These are phyloP conservation scores for Claviceps sp. DNA, from an alignment of 2,329 filamentous ascomycete species.

Conservation along the genomic window DNA sequence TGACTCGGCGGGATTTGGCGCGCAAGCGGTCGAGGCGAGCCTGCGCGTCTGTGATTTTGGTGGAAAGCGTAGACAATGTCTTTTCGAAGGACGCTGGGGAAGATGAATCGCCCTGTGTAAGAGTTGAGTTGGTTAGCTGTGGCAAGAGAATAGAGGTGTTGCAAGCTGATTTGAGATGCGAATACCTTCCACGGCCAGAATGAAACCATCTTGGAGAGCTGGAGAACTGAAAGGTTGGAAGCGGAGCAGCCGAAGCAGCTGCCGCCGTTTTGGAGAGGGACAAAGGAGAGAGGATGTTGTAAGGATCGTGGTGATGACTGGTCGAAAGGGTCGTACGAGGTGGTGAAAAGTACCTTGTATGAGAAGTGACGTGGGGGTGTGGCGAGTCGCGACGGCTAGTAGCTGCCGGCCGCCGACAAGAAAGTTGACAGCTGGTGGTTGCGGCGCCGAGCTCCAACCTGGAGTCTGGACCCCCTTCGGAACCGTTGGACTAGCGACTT, in stretches of 20 bases:
- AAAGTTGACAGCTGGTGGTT: neutral
- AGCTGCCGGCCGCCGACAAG: neutral
- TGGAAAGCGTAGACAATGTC: slow-evolving; percentile 65
- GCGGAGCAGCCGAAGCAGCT: neutral
- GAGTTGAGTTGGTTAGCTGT: slow-evolving; percentile 7
- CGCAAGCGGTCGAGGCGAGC: slow-evolving; percentile 61
- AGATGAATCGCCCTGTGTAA: slow-evolving; percentile 53
- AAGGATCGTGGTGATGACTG: neutral
- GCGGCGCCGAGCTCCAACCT: neutral
- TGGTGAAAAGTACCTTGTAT: neutral
- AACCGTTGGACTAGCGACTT: neutral
- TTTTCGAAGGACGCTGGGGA: slow-evolving; percentile 92
- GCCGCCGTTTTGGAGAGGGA: neutral
- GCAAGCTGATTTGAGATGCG: neutral
- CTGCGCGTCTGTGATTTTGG: slow-evolving; percentile 67
- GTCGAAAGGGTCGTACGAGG: neutral
- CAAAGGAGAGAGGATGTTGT: neutral
- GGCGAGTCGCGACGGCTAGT: neutral
- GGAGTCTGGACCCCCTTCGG: neutral
- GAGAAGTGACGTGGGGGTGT: neutral
- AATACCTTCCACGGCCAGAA: slow-evolving; percentile 12
- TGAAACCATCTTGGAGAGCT: slow-evolving; percentile 8
- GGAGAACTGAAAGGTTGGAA: neutral
- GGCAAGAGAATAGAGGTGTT: neutral
- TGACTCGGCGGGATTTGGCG: slow-evolving; percentile 60